Base-by-base conservation (phyloP, 1,284 basidiomycete species). In the Tilletia indica region DNA sequence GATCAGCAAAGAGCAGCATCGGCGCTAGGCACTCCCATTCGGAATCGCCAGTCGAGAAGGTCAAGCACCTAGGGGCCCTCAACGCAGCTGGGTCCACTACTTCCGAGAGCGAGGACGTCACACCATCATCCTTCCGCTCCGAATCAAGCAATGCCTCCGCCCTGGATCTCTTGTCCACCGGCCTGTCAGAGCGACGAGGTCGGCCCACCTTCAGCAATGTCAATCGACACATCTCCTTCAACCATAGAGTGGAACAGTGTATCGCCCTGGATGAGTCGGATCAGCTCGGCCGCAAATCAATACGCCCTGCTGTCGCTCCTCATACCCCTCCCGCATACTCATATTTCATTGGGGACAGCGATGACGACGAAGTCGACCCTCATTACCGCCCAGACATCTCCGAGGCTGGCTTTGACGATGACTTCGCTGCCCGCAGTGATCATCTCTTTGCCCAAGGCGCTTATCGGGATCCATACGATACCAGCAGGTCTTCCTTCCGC, bases 211-310 rank as follows among this genome's bases (percentile, higher is more conserved):
- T 2, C 21, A 31, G 25, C 51, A 11, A 31, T 89, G 89, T 85
- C 72, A 90, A 89, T 85, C 88, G 89, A 74, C 96, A 98, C 84
- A 99, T 99, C 86, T 92, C 89, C 79, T 99, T 99, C 89, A 98
- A 98, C 85, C 96, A 94, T 0, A 96, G 95, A 81, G 96, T 99
- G 49, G 93, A 98, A 85, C 97, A 98, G 85, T 94, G 91, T 83
- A 96, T 99, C 76, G 92, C 96, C n/a, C 91, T 99, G 81, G 88
- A 89, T 61, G 71, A 74, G 19, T 16, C 61, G 34, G 66, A n/a
- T 21, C 14, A 34, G 14, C 16, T 8, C n/a, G 66, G n/a, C n/a
- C 42, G 19, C 3, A 49, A 49, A 8, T 21, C 47, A 38, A 31
- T 67, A 38, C 45, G 66, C 16, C 66, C 45, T 5, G 66, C 61